phyloP scores from a whole-genome alignment of 352 stramenopile species.

The Elongisporangium senticosum region DNA sequence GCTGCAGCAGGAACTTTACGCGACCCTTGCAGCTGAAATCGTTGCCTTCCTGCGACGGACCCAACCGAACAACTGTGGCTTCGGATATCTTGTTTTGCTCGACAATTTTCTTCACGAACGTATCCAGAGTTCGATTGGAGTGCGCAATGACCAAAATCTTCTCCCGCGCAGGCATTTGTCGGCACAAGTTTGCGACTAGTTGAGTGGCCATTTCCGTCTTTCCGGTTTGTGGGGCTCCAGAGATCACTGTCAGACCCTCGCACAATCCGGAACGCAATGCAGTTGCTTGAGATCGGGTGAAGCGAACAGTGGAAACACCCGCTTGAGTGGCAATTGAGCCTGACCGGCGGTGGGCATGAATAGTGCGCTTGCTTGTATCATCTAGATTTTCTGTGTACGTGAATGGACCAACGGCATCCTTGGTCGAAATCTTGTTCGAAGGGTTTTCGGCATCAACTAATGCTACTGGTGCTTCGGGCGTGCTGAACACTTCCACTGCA shows the following conservation, averaged over 20 bases:
- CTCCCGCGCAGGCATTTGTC: conserved; percentile 64
- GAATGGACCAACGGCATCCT: conserved; percentile 43
- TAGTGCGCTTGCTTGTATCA: conserved; percentile 14
- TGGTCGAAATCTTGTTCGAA: conserved; percentile 18
- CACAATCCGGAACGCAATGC: conserved; percentile 91
- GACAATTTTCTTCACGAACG: conserved; percentile 94
- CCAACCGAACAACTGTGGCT: conserved; percentile 90
- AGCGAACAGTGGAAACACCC: conserved; percentile 42
- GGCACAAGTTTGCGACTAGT: conserved; percentile 92
- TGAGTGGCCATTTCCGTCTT: conserved; percentile 95
- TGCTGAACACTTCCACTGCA: conserved; percentile 28
- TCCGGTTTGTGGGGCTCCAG: conserved; percentile 90
- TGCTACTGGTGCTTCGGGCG: background rate
- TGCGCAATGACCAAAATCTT: conserved; percentile 94
- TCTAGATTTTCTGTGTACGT: conserved; percentile 37
- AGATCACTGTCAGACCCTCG: conserved; percentile 92
- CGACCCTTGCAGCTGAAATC: conserved; percentile 93
- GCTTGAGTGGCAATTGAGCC: conserved; percentile 2
- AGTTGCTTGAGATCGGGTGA: conserved; percentile 90
- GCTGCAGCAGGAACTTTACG: conserved; percentile 76
- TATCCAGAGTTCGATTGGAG: conserved; percentile 93
- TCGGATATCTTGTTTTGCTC: conserved; percentile 64
- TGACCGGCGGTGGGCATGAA: conserved; percentile 30
- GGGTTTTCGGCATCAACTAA: conserved; percentile 37
- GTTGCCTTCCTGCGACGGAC: conserved; percentile 18